Conservation (phyloP, 257 asterid species). For the Fraxinus pennsylvanica region DNA sequence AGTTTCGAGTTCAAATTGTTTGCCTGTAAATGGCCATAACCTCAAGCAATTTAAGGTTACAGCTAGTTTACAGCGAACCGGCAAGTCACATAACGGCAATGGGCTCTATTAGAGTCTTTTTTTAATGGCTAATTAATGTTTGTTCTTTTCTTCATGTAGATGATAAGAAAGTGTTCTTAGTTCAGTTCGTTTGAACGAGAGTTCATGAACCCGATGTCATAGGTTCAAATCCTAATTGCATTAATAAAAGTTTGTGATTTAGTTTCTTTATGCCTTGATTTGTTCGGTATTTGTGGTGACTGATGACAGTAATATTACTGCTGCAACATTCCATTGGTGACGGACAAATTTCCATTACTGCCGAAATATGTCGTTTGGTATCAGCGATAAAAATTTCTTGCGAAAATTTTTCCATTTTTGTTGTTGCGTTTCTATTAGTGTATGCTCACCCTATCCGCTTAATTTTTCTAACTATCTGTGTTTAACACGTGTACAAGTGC, state of each 20-base stretch:
- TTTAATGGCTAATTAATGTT: constrained; percentile 35
- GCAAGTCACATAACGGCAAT: constrained; percentile 72
- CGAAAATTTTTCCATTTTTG: too few species aligned
- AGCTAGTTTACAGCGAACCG: constrained; percentile 39
- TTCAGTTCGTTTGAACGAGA: neutral
- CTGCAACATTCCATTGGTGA: neutral
- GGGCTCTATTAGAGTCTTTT: constrained; percentile 52
- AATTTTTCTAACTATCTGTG: too few species aligned
- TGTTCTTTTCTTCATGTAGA: neutral
- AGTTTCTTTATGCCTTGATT: neutral
- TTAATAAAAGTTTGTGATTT: neutral
- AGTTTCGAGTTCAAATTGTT: constrained; percentile 24
- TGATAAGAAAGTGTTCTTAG: neutral
- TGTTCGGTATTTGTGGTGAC: neutral
- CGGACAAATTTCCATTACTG: neutral
- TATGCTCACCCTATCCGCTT: too few species aligned
- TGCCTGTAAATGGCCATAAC: constrained; percentile 27
- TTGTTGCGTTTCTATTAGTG: neutral
- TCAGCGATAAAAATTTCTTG: too few species aligned
- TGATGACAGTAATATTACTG: neutral
- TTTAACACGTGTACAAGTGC: too few species aligned
- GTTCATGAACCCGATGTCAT: neutral
- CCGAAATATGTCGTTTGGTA: too few species aligned
- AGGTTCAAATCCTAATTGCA: neutral
- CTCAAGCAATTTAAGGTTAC: constrained; percentile 6